Evolutionary conservation across 2,329 filamentous ascomycete genomes (phyloP), one percentile per base, ranked within the genome.

Genomic region (Pestalotiopsis sp.): DNA sequence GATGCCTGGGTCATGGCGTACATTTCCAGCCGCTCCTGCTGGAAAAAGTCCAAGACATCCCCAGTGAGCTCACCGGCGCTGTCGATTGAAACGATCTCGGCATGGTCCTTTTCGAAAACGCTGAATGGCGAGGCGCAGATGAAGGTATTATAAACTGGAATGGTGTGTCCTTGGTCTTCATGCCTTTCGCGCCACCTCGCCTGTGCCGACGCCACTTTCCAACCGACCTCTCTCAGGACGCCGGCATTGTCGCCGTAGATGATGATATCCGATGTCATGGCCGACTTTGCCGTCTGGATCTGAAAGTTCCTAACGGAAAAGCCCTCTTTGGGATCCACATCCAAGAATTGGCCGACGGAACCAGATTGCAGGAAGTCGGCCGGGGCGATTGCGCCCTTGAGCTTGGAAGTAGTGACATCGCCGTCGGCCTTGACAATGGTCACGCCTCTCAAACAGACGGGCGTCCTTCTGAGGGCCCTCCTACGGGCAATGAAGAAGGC

Each of bases 221-320:
- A 92, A 74, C 78, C 88, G 25, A 97, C 82, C 68, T 91, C 90
- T 66, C 88, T 86, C 60, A 88, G 87, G 31, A 87, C 81, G 1
- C 85, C 85, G 49, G 84, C 82, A 72, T 93, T 88, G 67, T 95
- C 92, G 13, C 94, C 94, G 77, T 99, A 99, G 1, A 99, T 88
- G 56, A 99, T 87, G 71, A 99, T 93, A 78, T 99, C 96, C 0
- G 95, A 98, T 9, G 96, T 88, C 72, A 92, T 89, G 67, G 95
- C 95, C 72, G 93, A 84, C 79, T 99, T 99, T 69, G 92, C 92
- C 0, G 93, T 88, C 80, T 99, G 96, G 52, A 98, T 98, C 75
- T 98, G 95, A 77, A 99, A 99, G 79, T 98, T 98, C 60, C 96
- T 90, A 58, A 98, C 95, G 4, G 94, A 97, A 77, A 98, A 98